A percentile compares a stretch with the other conserved stretches of the same genome.
Conservation (phyloP, 306 rosid genomes). For the Lablab purpureus region DNA sequence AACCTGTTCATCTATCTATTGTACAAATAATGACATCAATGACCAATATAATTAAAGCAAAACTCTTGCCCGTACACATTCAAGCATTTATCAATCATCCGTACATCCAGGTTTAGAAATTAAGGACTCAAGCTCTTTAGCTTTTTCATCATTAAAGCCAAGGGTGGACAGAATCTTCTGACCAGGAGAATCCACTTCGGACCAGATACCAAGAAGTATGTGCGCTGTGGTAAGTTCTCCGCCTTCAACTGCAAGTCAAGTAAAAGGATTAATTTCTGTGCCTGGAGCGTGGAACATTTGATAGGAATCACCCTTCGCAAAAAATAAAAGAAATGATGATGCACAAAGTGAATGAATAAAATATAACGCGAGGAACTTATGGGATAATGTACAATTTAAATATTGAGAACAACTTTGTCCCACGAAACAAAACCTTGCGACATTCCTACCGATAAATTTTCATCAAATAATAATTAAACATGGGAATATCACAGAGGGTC, state of each 20-base stretch:
- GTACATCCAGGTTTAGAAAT: conserved; percentile 55
- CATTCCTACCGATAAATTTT: not conserved
- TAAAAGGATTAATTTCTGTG: conserved; percentile 2
- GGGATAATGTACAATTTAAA: conserved; percentile 18
- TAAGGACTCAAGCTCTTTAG: conserved; percentile 64
- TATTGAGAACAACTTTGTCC: conserved; percentile 3
- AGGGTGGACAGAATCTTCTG: conserved; percentile 63
- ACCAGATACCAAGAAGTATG: conserved; percentile 79
- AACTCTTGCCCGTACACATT: not conserved
- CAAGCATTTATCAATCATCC: conserved; percentile 54
- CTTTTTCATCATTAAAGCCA: conserved; percentile 72
- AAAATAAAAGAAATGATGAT: conserved; percentile 12
- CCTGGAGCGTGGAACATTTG: not conserved
- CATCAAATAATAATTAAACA: not conserved
- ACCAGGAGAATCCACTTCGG: conserved; percentile 65
- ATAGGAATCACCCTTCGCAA: conserved; percentile 31
- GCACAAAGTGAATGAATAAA: conserved; percentile 29
- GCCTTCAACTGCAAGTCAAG: conserved; percentile 51
- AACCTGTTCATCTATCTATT: conserved; percentile 42
- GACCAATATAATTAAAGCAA: conserved; percentile 41
- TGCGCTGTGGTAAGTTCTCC: conserved; percentile 66
- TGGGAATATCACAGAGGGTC: not conserved
- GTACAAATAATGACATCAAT: conserved; percentile 45
- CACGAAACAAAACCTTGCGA: conserved; percentile 34
- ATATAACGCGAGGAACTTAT: not conserved